Evolutionary conservation across 768 basidiomycete genomes (phyloP).

Genomic region (Naganishia antarctica): DNA sequence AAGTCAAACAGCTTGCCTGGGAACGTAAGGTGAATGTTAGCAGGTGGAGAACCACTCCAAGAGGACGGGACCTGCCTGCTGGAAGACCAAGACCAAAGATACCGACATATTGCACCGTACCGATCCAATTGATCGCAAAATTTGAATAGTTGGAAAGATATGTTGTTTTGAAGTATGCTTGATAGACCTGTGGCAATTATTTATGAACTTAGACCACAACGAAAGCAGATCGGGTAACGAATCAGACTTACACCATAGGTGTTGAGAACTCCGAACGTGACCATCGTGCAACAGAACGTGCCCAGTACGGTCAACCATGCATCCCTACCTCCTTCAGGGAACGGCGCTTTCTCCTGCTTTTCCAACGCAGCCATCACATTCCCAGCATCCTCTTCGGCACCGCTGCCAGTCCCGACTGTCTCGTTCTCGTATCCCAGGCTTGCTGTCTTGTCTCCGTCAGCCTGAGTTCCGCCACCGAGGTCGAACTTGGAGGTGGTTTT

Average conservation of each 20-base stretch:
- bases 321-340: conserved; percentile 30
- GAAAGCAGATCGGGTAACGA: background rate
- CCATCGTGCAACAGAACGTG: conserved; percentile 25
- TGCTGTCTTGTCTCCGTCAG: background rate
- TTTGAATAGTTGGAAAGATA: conserved; percentile 34
- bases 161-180: conserved; percentile 44
- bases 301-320: conserved; percentile 33
- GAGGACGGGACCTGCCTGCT: background rate
- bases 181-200: too few relatives aligned
- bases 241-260: conserved; percentile 42
- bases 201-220: too few relatives aligned
- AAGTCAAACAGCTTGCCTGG: conserved; percentile 48
- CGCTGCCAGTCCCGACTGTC: too few relatives aligned
- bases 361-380: conserved; percentile 17
- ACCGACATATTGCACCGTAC: conserved; percentile 47
- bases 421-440: conserved; percentile 8
- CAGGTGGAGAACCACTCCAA: background rate
- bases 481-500: background rate
- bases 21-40: conserved; percentile 24
- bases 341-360: conserved; percentile 17
- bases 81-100: conserved; percentile 40
- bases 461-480: background rate
- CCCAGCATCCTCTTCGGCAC: background rate
- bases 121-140: conserved; percentile 49
- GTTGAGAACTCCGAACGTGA: conserved; percentile 44